These are phyloP conservation scores for Cucurbita maxima DNA, from an alignment of 306 rosid species.

Conservation along the genomic window DNA sequence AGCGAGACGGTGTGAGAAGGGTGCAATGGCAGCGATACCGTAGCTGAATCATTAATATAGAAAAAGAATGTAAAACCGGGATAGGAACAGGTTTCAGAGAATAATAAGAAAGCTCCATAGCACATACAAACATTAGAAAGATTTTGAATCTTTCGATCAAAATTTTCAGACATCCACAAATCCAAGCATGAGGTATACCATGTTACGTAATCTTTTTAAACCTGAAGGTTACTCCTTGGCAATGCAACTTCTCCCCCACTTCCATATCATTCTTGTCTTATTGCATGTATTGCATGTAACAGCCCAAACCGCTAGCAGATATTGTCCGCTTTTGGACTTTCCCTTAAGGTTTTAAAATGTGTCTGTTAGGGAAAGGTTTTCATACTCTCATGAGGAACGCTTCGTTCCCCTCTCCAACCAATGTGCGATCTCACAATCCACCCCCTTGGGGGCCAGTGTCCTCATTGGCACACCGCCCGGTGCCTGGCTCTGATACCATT, in stretches of 20 bases:
- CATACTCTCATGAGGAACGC: no score
- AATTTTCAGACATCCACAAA: neutral
- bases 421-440: no score
- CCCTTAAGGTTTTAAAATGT: no score
- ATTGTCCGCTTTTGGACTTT: no score
- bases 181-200: neutral
- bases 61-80: slow-evolving; percentile 8
- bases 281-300: no score
- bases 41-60: slow-evolving; percentile 37
- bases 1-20: slow-evolving; percentile 87
- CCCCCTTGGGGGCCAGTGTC: no score
- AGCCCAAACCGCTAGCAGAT: no score
- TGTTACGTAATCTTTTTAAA: neutral
- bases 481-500: no score
- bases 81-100: neutral
- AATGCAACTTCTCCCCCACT: neutral
- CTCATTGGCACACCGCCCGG: no score
- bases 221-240: neutral
- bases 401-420: no score
- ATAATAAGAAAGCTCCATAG: neutral
- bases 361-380: no score
- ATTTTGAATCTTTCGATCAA: neutral
- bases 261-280: neutral
- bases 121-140: neutral
- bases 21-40: slow-evolving; percentile 84